Conservation (phyloP, 2,329 filamentous ascomycete genomes). For the Penicillium sp. region DNA sequence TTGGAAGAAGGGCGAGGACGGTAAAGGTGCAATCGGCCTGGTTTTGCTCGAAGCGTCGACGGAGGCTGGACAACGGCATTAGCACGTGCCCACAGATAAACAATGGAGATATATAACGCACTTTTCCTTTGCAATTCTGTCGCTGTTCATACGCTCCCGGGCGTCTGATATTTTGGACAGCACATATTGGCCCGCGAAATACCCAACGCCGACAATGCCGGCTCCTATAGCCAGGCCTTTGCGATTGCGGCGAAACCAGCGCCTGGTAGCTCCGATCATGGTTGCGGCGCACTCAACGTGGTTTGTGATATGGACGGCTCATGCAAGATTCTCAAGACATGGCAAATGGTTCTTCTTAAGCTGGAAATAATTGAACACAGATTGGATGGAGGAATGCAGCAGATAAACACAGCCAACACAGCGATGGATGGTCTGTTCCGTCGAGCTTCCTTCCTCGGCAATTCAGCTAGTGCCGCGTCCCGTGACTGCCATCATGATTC, state of each 20-base stretch:
- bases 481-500: neutral
- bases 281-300: constrained; percentile 10
- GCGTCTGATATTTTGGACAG: constrained; percentile 87
- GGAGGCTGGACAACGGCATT: constrained; percentile 58
- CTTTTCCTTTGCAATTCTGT: constrained; percentile 96
- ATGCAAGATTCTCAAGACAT: constrained; percentile 12
- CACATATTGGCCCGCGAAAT: constrained; percentile 90
- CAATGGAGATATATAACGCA: constrained; percentile 41
- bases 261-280: constrained; percentile 71
- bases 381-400: neutral
- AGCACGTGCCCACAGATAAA: constrained; percentile 4
- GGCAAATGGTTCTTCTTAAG: neutral
- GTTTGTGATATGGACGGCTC: neutral
- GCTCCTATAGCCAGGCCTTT: constrained; percentile 84
- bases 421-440: neutral
- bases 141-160: constrained; percentile 92
- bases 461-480: constrained; percentile 1
- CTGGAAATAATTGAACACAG: neutral
- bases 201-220: constrained; percentile 82
- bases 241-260: constrained; percentile 89
- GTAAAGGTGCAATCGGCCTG: constrained; percentile 99
- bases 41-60: constrained; percentile 95
- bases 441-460: constrained; percentile 11
- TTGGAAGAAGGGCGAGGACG: constrained; percentile 89
- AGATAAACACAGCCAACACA: neutral